Conservation (phyloP, 2,329 filamentous ascomycete species). For the Ilyonectria sp. region DNA sequence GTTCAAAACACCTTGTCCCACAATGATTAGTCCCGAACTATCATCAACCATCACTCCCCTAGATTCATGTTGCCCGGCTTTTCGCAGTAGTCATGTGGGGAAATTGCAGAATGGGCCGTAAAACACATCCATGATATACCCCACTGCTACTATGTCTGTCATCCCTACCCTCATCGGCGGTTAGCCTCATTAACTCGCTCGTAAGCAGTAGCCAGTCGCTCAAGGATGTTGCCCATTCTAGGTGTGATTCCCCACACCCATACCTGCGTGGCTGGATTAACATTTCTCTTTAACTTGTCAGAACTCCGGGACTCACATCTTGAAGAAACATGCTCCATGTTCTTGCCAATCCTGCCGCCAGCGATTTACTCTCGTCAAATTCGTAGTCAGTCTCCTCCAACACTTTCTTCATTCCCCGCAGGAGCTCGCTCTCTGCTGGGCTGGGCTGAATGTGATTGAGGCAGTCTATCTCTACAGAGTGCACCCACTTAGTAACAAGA, state of each 20-base stretch:
- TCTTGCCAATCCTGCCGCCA: constrained; percentile 29
- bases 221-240: constrained; percentile 26
- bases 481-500: constrained; percentile 33
- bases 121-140: too few species aligned
- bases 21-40: too few species aligned
- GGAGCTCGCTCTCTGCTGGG: constrained; percentile 11
- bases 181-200: constrained; percentile 8
- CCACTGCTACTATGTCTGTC: too few species aligned
- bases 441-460: neutral
- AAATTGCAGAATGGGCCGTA: too few species aligned
- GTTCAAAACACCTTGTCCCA: too few species aligned
- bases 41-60: too few species aligned
- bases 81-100: too few species aligned
- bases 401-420: constrained; percentile 9
- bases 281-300: neutral
- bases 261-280: constrained; percentile 18
- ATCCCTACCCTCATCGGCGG: neutral
- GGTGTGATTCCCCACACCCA: constrained; percentile 38
- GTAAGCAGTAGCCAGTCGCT: constrained; percentile 24
- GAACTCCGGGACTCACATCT: constrained; percentile 20
- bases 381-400: constrained; percentile 34
- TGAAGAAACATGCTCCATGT: constrained; percentile 28
- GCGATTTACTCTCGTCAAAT: constrained; percentile 17
- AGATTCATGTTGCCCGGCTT: too few species aligned
- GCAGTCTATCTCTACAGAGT: constrained; percentile 26